These are phyloP conservation scores for Vanrija pseudolonga DNA, from an alignment of 1,284 basidiomycete species.

Conservation along the genomic window DNA sequence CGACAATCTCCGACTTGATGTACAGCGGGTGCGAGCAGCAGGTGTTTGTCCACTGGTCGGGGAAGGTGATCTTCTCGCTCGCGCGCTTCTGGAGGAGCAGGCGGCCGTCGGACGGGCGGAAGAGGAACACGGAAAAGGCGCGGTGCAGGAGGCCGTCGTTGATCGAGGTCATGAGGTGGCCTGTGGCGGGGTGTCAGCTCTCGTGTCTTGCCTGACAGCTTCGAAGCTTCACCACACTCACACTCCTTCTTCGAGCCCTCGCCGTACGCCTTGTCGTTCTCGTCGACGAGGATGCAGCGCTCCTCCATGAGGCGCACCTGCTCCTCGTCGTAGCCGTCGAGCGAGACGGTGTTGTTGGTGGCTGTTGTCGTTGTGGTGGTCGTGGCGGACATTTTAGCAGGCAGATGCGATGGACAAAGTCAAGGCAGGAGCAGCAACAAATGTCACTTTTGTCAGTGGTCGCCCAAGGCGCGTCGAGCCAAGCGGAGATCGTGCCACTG, in stretches of 20 bases:
- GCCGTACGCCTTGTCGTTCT: conserved; percentile 81
- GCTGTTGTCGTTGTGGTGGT: conserved; percentile 1
- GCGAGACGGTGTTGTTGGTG: conserved; percentile 15
- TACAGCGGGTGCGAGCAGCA: conserved; percentile 94
- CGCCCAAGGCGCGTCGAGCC: no score
- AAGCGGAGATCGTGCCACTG: no score
- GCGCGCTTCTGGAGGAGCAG: conserved; percentile 95
- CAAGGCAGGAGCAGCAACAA: neutral
- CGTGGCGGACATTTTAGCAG: neutral
- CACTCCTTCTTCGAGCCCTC: conserved; percentile 97
- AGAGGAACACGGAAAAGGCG: conserved; percentile 96
- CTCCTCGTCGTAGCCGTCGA: conserved; percentile 50
- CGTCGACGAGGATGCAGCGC: conserved; percentile 90
- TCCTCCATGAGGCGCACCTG: conserved; percentile 88
- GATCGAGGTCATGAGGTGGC: conserved; percentile 98
- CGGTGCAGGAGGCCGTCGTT: conserved; percentile 91
- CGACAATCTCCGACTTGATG: conserved; percentile 71
- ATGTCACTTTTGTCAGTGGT: no score
- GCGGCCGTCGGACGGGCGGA: conserved; percentile 88
- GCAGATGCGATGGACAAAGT: neutral
- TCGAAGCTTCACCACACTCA: conserved; percentile 51
- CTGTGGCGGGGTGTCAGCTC: conserved; percentile 52
- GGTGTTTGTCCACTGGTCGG: conserved; percentile 99
- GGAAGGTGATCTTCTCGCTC: conserved; percentile 98
- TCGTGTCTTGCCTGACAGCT: neutral